Evolutionary conservation across 1,139 yeast genomes (phyloP).

Genomic region (Debaryomyces subglobosus): DNA sequence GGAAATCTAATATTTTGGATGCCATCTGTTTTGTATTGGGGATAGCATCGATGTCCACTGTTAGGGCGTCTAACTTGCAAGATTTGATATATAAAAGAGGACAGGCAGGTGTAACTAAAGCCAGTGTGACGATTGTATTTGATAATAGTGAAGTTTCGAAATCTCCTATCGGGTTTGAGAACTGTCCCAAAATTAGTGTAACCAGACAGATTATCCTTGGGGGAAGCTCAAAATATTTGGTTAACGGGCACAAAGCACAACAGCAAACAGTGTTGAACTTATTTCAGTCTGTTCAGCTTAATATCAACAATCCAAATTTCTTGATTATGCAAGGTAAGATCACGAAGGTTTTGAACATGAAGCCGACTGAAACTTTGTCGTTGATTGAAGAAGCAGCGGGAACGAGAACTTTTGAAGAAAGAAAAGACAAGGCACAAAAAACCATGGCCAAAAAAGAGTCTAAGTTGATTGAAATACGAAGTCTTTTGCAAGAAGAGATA

Average conservation of each 20-base stretch:
- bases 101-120: slow-evolving; percentile 97
- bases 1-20: slow-evolving; percentile 92
- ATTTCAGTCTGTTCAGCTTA: slow-evolving; percentile 92
- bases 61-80: slow-evolving; percentile 89
- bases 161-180: slow-evolving; percentile 89
- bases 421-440: slow-evolving; percentile 88
- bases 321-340: slow-evolving; percentile 98
- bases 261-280: slow-evolving; percentile 89
- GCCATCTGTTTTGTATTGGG: slow-evolving; percentile 99
- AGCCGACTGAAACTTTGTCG: slow-evolving; percentile 84
- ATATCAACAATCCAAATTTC: slow-evolving; percentile 95
- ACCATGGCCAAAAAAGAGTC: slow-evolving; percentile 91
- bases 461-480: slow-evolving; percentile 76
- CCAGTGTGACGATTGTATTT: slow-evolving; percentile 94
- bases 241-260: slow-evolving; percentile 96
- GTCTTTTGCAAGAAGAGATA: slow-evolving; percentile 78
- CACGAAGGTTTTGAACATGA: slow-evolving; percentile 96
- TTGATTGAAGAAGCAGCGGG: slow-evolving; percentile 98
- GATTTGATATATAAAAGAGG: slow-evolving; percentile 96
- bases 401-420: slow-evolving; percentile 91
- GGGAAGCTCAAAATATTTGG: slow-evolving; percentile 87
- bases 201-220: slow-evolving; percentile 92
- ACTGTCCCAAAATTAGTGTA: slow-evolving; percentile 78
- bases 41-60: slow-evolving; percentile 90
- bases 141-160: slow-evolving; percentile 76